Evolutionary conservation across 768 basidiomycete species (phyloP).

Genomic region (Filobasidium floriforme): DNA sequence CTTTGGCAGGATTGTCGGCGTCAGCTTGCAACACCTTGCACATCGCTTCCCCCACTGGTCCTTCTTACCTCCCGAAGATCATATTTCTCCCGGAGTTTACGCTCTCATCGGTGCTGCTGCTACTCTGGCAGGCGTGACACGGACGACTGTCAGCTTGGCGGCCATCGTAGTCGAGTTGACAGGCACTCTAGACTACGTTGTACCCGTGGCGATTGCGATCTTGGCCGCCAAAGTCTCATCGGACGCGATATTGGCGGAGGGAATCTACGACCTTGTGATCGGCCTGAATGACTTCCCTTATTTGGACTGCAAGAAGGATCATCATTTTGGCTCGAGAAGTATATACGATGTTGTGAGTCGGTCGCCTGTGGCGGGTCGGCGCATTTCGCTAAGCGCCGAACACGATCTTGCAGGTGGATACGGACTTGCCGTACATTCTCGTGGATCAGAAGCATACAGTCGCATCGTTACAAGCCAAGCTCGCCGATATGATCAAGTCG

Average conservation of each 20-base stretch:
- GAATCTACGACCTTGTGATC: conserved; percentile 94
- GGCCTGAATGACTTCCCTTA: conserved; percentile 81
- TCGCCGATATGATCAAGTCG: conserved; percentile 58
- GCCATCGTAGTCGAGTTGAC: conserved; percentile 97
- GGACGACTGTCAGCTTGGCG: conserved; percentile 72
- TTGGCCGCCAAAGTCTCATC: conserved; percentile 86
- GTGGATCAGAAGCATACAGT: conserved; percentile 71
- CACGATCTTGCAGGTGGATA: conserved; percentile 53
- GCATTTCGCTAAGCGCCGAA: not conserved
- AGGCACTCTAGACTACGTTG: conserved; percentile 81
- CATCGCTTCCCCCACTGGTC: not conserved
- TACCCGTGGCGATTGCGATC: conserved; percentile 47
- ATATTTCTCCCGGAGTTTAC: conserved; percentile 27
- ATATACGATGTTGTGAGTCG: conserved; percentile 67
- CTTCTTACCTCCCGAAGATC: conserved; percentile 14
- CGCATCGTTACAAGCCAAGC: conserved; percentile 61
- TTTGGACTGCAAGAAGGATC: conserved; percentile 81
- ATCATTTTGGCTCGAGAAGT: conserved; percentile 70
- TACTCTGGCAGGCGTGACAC: conserved; percentile 87
- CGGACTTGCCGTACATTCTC: conserved; percentile 62
- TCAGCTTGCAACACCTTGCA: conserved; percentile 59
- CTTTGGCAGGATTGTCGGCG: conserved; percentile 77
- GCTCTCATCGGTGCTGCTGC: conserved; percentile 71
- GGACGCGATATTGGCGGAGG: conserved; percentile 80
- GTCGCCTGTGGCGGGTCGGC: conserved; percentile 16